Evolutionary conservation across 2,329 filamentous ascomycete genomes (phyloP).

Genomic region (Aureobasidium sp.): DNA sequence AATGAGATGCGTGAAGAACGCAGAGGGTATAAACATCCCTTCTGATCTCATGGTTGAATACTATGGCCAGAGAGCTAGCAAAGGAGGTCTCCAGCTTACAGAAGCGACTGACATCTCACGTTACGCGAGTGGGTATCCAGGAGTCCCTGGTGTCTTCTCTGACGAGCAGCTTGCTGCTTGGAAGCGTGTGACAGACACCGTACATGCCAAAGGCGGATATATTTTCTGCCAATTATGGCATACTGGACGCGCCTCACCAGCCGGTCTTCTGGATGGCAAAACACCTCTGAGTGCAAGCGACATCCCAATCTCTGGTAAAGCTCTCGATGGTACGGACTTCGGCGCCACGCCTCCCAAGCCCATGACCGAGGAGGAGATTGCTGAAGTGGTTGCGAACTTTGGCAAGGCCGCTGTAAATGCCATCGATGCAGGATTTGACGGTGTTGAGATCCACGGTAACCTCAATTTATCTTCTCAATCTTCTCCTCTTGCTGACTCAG

Average conservation of each 20-base stretch:
- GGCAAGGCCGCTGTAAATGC: constrained; percentile 18
- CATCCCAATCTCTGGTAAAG: constrained; percentile 24
- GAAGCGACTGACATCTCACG: constrained; percentile 29
- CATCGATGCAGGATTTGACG: constrained; percentile 43
- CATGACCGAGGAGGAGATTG: constrained; percentile 30
- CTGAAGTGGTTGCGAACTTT: constrained; percentile 21
- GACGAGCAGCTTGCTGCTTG: constrained; percentile 49
- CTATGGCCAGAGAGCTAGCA: constrained; percentile 19
- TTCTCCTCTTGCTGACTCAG: neutral
- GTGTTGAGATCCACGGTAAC: constrained; percentile 40
- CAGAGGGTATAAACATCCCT: constrained; percentile 37
- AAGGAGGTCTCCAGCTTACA: constrained; percentile 1
- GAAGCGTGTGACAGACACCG: constrained; percentile 51
- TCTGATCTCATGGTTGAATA: constrained; percentile 34
- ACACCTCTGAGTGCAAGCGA: constrained; percentile 23
- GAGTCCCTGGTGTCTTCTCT: constrained; percentile 49
- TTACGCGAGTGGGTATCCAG: constrained; percentile 36
- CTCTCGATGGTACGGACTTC: constrained; percentile 23
- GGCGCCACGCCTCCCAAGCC: constrained; percentile 27
- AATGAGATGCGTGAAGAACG: constrained; percentile 28
- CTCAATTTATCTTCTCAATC: neutral
- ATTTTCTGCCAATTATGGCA: constrained; percentile 57
- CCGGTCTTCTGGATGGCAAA: constrained; percentile 17
- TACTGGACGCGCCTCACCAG: constrained; percentile 39
- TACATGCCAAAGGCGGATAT: constrained; percentile 54